Percentiles rank a stretch among this genome's conserved stretches.
Conservation (phyloP, 257 asterid genomes). For the Cinchona pubescens region DNA sequence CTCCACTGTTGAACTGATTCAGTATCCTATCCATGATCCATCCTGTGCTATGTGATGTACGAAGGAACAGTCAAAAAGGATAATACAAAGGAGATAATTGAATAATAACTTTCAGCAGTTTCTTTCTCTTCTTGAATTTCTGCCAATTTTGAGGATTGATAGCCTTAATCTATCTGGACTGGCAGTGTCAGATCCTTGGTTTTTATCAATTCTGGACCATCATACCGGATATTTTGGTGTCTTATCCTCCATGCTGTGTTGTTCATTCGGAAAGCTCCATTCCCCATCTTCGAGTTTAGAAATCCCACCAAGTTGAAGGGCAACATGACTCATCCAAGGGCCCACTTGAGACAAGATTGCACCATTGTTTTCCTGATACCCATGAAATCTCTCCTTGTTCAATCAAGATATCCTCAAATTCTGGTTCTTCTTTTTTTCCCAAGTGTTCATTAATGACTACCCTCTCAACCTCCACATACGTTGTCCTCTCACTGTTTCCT, state of each 20-base stretch:
- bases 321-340: constrained; percentile 40
- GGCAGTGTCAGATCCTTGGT: neutral
- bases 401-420: constrained; percentile 32
- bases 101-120: constrained; percentile 6
- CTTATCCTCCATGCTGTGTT: neutral
- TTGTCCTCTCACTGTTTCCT: constrained; percentile 8
- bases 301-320: constrained; percentile 47
- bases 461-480: neutral
- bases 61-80: neutral
- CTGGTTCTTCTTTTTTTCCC: constrained; percentile 29
- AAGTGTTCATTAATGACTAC: constrained; percentile 21
- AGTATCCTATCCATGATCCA: constrained; percentile 25
- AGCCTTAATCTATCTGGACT: neutral
- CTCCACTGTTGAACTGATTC: constrained; percentile 63
- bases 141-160: neutral
- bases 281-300: neutral
- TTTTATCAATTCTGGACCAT: neutral
- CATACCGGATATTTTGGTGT: neutral
- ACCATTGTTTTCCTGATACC: constrained; percentile 36
- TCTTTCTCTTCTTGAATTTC: neutral
- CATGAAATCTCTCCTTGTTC: constrained; percentile 39
- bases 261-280: neutral
- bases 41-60: constrained; percentile 20
- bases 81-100: neutral
- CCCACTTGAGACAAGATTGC: constrained; percentile 46